Evolutionary conservation across 2,329 filamentous ascomycete species (phyloP).

Genomic region (Pseudonectria buxi): DNA sequence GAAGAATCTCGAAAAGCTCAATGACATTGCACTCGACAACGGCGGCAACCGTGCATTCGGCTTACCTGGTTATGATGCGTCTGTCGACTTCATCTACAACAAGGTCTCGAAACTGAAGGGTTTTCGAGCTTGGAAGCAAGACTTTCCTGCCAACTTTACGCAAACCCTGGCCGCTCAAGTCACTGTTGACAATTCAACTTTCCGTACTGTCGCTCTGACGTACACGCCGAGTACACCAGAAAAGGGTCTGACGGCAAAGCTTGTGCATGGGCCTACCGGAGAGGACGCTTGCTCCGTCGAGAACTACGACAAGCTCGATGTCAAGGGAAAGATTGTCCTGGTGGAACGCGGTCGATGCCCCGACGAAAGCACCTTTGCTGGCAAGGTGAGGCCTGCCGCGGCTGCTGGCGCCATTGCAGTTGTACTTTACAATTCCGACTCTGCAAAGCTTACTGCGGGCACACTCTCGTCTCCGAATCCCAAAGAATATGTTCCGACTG

Average conservation of each 20-base stretch:
- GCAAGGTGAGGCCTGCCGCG: slow-evolving; percentile 23
- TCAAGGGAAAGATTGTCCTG: slow-evolving; percentile 25
- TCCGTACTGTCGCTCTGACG: slow-evolving; percentile 22
- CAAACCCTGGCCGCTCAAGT: slow-evolving; percentile 16
- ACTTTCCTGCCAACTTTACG: slow-evolving; percentile 23
- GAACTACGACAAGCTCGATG: slow-evolving; percentile 21
- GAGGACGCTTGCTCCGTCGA: slow-evolving; percentile 16
- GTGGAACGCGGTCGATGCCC: slow-evolving; percentile 26
- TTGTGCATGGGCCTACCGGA: slow-evolving; percentile 23
- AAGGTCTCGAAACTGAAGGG: slow-evolving; percentile 22
- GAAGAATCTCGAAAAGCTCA: slow-evolving; percentile 21
- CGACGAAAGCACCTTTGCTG: slow-evolving; percentile 24
- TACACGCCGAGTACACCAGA: slow-evolving; percentile 26
- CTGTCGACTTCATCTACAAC: slow-evolving; percentile 24
- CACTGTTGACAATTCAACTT: slow-evolving; percentile 18
- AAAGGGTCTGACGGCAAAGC: slow-evolving; percentile 20
- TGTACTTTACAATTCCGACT: slow-evolving; percentile 25
- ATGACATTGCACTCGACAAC: slow-evolving; percentile 25
- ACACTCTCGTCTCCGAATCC: slow-evolving; percentile 20
- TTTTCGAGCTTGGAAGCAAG: slow-evolving; percentile 23
- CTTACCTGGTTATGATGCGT: slow-evolving; percentile 28
- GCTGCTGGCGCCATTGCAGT: slow-evolving; percentile 25
- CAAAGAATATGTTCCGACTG: slow-evolving; percentile 22
- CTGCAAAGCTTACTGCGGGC: slow-evolving; percentile 24
- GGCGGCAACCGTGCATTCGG: slow-evolving; percentile 27